A percentile compares a stretch with the other conserved stretches of the same genome.
Evolutionary conservation across 768 basidiomycete species (phyloP).

Genomic region (Daedaleopsis nitida): DNA sequence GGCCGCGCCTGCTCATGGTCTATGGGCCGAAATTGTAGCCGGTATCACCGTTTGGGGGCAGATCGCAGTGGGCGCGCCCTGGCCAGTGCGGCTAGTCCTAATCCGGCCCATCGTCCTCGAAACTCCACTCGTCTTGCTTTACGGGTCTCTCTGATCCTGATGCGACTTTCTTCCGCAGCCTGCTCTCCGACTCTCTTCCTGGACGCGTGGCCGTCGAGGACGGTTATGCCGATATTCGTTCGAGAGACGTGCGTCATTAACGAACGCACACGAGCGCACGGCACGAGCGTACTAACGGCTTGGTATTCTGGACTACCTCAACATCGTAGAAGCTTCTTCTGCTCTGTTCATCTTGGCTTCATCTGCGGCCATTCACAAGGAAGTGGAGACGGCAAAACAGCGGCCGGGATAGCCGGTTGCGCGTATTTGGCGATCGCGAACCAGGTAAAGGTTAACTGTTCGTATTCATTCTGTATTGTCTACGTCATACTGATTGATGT

Average conservation of each 20-base stretch:
- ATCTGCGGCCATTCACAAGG: constrained; percentile 9
- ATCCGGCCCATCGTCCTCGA: constrained; percentile 17
- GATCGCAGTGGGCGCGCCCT: constrained; percentile 8
- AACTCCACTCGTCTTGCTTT: not conserved
- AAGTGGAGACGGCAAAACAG: constrained; percentile 8
- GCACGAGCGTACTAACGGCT: not conserved
- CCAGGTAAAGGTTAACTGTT: not conserved
- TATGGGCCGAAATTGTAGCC: not conserved
- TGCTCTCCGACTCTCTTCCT: not conserved
- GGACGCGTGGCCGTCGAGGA: constrained; percentile 1
- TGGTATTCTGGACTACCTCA: not conserved
- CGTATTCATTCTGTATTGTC: not conserved
- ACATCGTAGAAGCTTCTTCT: constrained; percentile 3
- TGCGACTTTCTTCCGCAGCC: not conserved
- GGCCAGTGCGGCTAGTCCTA: constrained; percentile 4
- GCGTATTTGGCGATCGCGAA: not conserved
- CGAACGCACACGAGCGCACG: not conserved
- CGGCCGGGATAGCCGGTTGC: constrained; percentile 11
- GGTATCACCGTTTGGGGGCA: constrained; percentile 11
- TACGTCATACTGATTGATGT: constrained; percentile 18
- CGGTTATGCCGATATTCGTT: constrained; percentile 3
- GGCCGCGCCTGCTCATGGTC: not conserved
- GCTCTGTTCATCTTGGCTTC: not conserved
- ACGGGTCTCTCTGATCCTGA: not conserved
- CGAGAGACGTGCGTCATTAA: constrained; percentile 6